Conservation (phyloP, 2,329 filamentous ascomycete species). For the Pyrenochaeta sp. region DNA sequence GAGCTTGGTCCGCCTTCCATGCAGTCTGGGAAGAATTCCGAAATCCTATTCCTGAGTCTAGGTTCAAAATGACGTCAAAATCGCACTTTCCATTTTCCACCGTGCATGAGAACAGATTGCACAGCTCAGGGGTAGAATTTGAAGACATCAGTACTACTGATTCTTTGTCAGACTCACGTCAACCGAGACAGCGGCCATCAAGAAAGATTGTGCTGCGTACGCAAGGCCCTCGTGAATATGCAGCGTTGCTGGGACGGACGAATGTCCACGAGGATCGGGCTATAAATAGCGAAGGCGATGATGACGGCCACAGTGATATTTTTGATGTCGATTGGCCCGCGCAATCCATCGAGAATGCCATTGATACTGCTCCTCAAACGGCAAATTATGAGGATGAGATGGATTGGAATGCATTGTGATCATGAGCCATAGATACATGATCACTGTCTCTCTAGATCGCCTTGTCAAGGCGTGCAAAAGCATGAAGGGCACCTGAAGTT, state of each 20-base stretch:
- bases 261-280: constrained; percentile 6
- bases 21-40: constrained; percentile 58
- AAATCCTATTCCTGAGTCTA: constrained; percentile 19
- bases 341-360: constrained; percentile 6
- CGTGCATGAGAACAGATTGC: neutral
- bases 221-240: constrained; percentile 30
- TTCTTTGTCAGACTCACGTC: constrained; percentile 8
- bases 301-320: neutral
- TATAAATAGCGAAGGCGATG: constrained; percentile 3
- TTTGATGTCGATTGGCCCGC: neutral
- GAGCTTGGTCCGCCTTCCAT: constrained; percentile 54
- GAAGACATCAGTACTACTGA: too few species aligned
- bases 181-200: constrained; percentile 1
- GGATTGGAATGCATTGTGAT: constrained; percentile 17
- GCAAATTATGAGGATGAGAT: constrained; percentile 11
- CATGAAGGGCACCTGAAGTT: too few species aligned
- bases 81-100: neutral
- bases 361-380: neutral
- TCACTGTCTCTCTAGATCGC: too few species aligned
- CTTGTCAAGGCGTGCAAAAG: too few species aligned
- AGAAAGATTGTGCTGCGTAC: constrained; percentile 25
- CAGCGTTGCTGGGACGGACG: constrained; percentile 23
- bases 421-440: too few species aligned
- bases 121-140: too few species aligned
- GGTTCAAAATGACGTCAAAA: constrained; percentile 30